Base-by-base conservation (phyloP, 441 rosid genomes). In the Geranium incanum region DNA sequence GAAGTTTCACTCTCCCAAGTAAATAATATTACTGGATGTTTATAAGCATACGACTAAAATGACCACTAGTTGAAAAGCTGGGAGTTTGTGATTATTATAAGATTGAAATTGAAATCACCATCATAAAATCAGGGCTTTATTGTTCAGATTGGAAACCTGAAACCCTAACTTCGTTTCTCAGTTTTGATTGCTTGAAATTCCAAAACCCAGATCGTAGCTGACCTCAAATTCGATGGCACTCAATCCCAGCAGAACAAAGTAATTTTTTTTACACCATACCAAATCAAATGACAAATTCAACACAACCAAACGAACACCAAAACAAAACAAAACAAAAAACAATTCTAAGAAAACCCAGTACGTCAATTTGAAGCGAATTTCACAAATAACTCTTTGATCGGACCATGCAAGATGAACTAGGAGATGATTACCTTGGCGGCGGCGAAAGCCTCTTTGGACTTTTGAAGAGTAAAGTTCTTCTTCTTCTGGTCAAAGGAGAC, bases 381-480 rank as follows among this genome's bases (percentile, higher is more conserved):
- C 43, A 39, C 6, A 39, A 39, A 39, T 39, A 4, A 39, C 43
- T 4, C 8, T 39, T 39, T 7, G 6, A 39, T 39, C 43, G 50
- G 67, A 45, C 16, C 15, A 11, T 2, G n/a, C 4, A 28, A 21
- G 6, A 8, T 18, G 3, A 39, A 39, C 43, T 39, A 39, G 43
- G 8, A 39, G 0, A 39, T 4, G 6, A 39, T 39, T 36, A 92
- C 97, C 94, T 95, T 89, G 67, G 96, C 99, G 38, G 74, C 84
- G 71, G 70, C 83, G 83, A 90, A 92, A 77, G 95, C 97, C 85
- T 90, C 93, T 64, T 89, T 90, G 11, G 97, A 92, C 77, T 92
- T 95, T 67, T 87, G 77, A 72, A 92, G 90, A 45, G 91, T 78
- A 81, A 81, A 92, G 50, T 70, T 84, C 79, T 88, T 89, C 86